Evolutionary conservation across 352 stramenopile species (phyloP).

Genomic region (Pythium plurisporium): DNA sequence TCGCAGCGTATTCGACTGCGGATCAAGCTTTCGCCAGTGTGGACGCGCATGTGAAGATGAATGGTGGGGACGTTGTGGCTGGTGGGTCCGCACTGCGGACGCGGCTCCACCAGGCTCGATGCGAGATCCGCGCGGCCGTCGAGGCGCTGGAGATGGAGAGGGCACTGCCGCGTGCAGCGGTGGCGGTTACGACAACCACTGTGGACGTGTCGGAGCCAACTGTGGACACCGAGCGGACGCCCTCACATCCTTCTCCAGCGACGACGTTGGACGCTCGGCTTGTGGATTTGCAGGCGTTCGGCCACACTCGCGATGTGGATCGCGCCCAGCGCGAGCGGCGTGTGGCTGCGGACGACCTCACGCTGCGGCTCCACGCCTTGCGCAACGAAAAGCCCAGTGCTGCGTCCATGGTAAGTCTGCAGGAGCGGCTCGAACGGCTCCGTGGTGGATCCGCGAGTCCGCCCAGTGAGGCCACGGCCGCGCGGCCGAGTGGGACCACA

Average conservation of each 20-base stretch:
- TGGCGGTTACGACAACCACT: background rate
- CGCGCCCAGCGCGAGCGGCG: slow-evolving; percentile 18
- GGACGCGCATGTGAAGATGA: background rate
- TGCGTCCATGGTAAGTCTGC: slow-evolving; percentile 26
- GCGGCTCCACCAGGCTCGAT: background rate
- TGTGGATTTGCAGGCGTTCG: slow-evolving; percentile 39
- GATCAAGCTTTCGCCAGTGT: background rate
- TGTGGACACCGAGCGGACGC: too few species aligned
- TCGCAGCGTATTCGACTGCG: slow-evolving; percentile 2
- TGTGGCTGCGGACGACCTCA: slow-evolving; percentile 21
- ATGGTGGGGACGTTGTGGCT: background rate
- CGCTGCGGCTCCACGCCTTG: slow-evolving; percentile 44
- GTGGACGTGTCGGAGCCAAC: background rate
- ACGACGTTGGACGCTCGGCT: slow-evolving; percentile 35
- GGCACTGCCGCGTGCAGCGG: background rate
- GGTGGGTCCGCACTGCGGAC: background rate
- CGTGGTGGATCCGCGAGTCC: slow-evolving; percentile 7
- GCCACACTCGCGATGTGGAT: slow-evolving; percentile 16
- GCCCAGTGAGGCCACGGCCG: background rate
- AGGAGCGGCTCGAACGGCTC: slow-evolving; percentile 39
- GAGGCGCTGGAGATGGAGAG: slow-evolving; percentile 9
- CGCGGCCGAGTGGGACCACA: slow-evolving; percentile 14
- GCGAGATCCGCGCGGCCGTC: slow-evolving; percentile 1
- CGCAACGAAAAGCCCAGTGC: slow-evolving; percentile 30
- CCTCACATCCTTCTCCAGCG: background rate